Base-by-base conservation (phyloP, 2,329 filamentous ascomycete genomes). In the Talaromyces sp. region DNA sequence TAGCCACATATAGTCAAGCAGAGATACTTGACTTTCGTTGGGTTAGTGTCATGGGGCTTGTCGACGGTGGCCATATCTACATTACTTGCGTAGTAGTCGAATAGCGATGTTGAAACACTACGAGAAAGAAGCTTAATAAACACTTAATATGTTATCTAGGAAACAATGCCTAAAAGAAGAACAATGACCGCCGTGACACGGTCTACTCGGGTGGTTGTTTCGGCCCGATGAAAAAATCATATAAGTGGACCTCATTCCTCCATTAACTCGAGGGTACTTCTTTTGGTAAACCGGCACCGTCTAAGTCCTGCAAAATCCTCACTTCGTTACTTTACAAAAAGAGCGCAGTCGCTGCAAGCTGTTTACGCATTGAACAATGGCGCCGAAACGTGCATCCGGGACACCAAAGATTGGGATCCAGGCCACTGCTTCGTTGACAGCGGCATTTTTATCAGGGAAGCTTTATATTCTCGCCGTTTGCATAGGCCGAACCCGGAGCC, bases 1-100 rank as follows among this genome's bases (percentile, higher is more conserved):
- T 82, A 84, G 17, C 79, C 81, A 42, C 71, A 75, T 55, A 83
- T 82, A 1, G 80, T 82, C 4, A 83, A 72, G 65, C 80, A 81
- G 36, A 81, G 75, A 60, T 60, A 62, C n/a, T 61, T 32, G 27
- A 17, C 49, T 30, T 30, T 53, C 1, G 49, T 6, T 30, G 27
- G 25, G 25, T 15, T 53, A 30, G 25, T 30, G 25, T 30, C 49
- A 13, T 27, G 19, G 11, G 28, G 49, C 15, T 28, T 27, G 17
- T 53, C 28, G 27, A 30, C 13, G 49, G 27, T n/a, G 2, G 27
- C 49, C 49, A 53, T 53, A 7, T 13, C 17, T 51, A 9, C 10
- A 27, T 51, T 11, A 51, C 5, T 27, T 51, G 25, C 19, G 10
- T 30, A 32, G 13, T 10, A 2, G 19, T 17, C 3, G 8, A 28